Percentiles rank a stretch among this genome's conserved stretches.
Evolutionary conservation across 2,329 filamentous ascomycete genomes (phyloP).

Genomic region (Macrophomina phaseolina): DNA sequence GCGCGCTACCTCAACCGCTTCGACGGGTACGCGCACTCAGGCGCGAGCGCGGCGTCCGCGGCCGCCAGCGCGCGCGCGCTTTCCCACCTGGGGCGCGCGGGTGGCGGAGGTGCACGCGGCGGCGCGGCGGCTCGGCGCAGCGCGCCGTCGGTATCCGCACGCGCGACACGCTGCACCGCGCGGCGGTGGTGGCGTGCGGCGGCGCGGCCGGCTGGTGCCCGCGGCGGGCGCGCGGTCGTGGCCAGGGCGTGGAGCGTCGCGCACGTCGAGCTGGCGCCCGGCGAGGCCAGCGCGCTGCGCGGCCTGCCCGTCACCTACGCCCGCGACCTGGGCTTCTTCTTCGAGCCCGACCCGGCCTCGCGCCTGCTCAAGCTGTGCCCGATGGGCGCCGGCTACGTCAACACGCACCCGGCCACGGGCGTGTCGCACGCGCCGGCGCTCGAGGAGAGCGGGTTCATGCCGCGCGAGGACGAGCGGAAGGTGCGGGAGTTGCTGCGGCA

Average conservation of each 20-base stretch:
- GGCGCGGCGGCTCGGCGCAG: no score
- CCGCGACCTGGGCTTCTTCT: conserved; percentile 68
- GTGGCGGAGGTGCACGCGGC: no score
- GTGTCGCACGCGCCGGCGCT: conserved; percentile 50
- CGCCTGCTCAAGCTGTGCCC: conserved; percentile 66
- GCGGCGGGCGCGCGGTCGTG: conserved; percentile 55
- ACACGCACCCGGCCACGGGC: conserved; percentile 52
- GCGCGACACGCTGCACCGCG: conserved; percentile 40
- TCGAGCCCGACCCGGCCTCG: conserved; percentile 66
- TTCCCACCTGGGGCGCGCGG: conserved; percentile 50
- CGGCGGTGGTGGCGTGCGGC: conserved; percentile 60
- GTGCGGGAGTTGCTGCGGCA: conserved; percentile 58
- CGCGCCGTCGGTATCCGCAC: conserved; percentile 43
- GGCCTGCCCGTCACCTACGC: conserved; percentile 67
- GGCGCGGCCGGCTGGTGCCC: conserved; percentile 57
- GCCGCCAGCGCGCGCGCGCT: conserved; percentile 50
- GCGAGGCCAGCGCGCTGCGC: conserved; percentile 59
- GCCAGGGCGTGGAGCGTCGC: conserved; percentile 66
- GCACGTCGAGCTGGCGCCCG: conserved; percentile 62
- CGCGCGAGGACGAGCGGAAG: conserved; percentile 58
- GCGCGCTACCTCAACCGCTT: conserved; percentile 64
- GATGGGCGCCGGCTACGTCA: conserved; percentile 61
- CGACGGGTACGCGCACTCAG: conserved; percentile 64
- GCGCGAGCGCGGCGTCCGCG: no score
- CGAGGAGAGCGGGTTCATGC: conserved; percentile 56